Evolutionary conservation across 1,284 basidiomycete genomes (phyloP), one percentile per base, ranked within the genome.

Genomic region (Cryptococcus depauperatus): DNA sequence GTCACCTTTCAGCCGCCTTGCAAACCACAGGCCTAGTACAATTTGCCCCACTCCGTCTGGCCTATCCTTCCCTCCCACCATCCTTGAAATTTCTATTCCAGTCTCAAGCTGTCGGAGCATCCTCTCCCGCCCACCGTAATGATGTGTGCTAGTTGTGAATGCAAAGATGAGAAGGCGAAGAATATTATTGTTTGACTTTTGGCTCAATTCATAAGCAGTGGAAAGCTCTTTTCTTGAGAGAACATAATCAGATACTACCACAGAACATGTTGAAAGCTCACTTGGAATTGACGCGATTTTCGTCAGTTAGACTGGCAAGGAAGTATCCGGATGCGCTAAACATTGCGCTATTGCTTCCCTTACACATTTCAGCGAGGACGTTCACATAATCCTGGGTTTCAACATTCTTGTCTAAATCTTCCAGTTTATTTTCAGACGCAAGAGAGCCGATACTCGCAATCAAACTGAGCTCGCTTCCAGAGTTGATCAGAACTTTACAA

Each of bases 161-260:
- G 67, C 63, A 27, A 67, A 69, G 18, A 68, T 60, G 25, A 69
- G 48, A 3, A 48, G 37, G 28, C 61, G 54, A 9, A 67, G 50
- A 19, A 64, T 41, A 40, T 59, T 57, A 42, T 60, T 55, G 44
- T 58, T 57, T 27, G 59, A 48, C 37, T 50, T 50, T 21, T 50
- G 46, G 9, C 43, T 42, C 16, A 62, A 44, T 18, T 63, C 57
- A 41, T 64, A 66, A 14, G 65, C 57, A 0, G 28, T 32, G 4
- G 61, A 54, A 5, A 69, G 54, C 18, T 58, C 50, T 48, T 60
- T 61, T 41, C 64, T 68, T 47, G 5, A 3, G 14, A 46, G 18
- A 9, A 9, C 5, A 30, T 13, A 30, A 30, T 13, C 11, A 30
- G n/a, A n/a, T n/a, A n/a, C n/a, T n/a, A n/a, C n/a, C n/a, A n/a